Conservation (phyloP, 768 basidiomycete species). For the Kwoniella sp. region DNA sequence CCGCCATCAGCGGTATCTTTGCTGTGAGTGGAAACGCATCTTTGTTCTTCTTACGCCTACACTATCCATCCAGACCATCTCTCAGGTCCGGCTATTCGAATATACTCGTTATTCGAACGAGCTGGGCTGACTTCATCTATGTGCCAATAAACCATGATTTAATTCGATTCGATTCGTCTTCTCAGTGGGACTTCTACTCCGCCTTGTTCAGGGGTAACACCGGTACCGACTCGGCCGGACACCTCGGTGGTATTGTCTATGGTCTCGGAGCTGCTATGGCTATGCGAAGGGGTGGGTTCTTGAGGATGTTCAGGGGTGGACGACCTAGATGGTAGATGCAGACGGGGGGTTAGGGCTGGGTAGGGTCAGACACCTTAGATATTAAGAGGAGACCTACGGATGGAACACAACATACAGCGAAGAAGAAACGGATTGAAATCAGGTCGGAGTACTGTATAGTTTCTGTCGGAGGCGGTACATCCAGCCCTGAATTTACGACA, state of each 20-base stretch:
- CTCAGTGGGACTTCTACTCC: constrained; percentile 49
- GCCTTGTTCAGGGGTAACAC: constrained; percentile 34
- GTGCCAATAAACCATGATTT: too few relatives aligned
- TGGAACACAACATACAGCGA: too few relatives aligned
- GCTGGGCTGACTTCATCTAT: too few relatives aligned
- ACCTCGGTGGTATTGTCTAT: constrained; percentile 51
- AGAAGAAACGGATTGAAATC: too few relatives aligned
- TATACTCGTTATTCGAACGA: too few relatives aligned
- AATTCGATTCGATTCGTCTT: neutral
- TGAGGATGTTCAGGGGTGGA: constrained; percentile 23
- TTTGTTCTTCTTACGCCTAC: neutral
- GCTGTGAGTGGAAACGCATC: constrained; percentile 36
- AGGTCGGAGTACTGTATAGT: too few relatives aligned
- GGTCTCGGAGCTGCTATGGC: constrained; percentile 46
- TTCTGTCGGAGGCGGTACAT: too few relatives aligned
- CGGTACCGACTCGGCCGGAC: constrained; percentile 50
- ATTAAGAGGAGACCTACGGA: too few relatives aligned
- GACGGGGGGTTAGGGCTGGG: neutral
- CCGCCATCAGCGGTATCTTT: constrained; percentile 49
- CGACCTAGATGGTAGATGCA: constrained; percentile 22
- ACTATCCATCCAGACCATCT: too few relatives aligned
- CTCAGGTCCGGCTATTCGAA: too few relatives aligned
- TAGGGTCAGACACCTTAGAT: too few relatives aligned
- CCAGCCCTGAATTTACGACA: too few relatives aligned
- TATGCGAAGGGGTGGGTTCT: constrained; percentile 32